Percentiles rank a stretch among this genome's conserved stretches.
Evolutionary conservation across 2,329 filamentous ascomycete genomes (phyloP).

Genomic region (Diaporthe vexans): DNA sequence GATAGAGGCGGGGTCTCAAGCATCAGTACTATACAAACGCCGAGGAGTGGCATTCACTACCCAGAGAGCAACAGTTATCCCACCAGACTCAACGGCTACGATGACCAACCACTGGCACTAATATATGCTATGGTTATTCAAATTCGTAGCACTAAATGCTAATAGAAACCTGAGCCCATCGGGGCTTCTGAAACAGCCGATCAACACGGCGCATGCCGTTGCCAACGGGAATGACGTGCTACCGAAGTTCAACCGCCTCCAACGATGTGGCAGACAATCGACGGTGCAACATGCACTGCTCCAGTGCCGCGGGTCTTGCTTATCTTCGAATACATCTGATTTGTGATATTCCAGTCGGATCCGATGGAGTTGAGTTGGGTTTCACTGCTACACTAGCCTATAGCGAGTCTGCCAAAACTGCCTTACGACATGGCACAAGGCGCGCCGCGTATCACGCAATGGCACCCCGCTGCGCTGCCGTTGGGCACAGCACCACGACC

Average conservation of each 20-base stretch:
- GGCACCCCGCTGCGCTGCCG: constrained; percentile 18
- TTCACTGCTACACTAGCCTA: neutral
- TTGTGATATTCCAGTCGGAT: constrained; percentile 10
- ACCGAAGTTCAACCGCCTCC: neutral
- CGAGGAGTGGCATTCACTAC: no score
- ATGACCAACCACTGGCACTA: no score
- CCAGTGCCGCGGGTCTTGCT: neutral
- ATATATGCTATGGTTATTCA: no score
- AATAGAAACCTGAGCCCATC: no score
- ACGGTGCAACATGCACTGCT: neutral
- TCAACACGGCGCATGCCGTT: neutral
- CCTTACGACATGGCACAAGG: constrained; percentile 39
- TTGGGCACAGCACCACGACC: constrained; percentile 15
- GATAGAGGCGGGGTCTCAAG: no score
- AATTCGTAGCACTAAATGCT: neutral
- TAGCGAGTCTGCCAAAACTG: constrained; percentile 27
- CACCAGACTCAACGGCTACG: no score
- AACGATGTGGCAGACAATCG: neutral
- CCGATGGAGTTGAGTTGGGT: constrained; percentile 11
- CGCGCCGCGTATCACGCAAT: constrained; percentile 40
- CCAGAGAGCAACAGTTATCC: no score
- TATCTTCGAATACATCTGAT: constrained; percentile 32
- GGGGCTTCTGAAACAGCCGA: neutral
- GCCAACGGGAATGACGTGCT: constrained; percentile 3
- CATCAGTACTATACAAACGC: no score